Base-by-base conservation (phyloP, 352 stramenopile genomes). In the Phytopythium montanum region DNA sequence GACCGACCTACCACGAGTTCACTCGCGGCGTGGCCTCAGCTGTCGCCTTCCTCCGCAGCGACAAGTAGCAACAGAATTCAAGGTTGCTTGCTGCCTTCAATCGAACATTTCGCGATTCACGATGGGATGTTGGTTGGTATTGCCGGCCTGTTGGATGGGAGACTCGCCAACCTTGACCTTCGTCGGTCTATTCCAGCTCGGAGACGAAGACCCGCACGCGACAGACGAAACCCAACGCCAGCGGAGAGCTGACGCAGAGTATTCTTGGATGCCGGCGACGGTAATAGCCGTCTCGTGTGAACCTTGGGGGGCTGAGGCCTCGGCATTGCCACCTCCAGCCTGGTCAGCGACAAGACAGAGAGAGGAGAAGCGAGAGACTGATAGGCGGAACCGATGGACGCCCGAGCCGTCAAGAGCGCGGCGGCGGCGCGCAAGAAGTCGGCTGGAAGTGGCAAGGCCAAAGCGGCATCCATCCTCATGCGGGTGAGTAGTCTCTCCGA, bases 391-490 rank as follows among this genome's bases (percentile, higher is more conserved):
- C 5, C 52, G 46, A 75, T 70, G 61, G 63, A 68, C 38, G 70
- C 71, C 42, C 59, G 68, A 39, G 57, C 51, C 19, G 59, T 65
- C 57, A 65, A 56, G 48, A 52, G 60, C 38, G 51, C 55, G n/a
- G 52, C 44, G 26, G 46, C 39, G 54, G 54, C 54, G 50, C 46
- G 56, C 45, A 72, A 70, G 52, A 45, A 60, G 18, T 54, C 53
- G 49, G 41, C 56, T 2, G 57, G 56, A 36, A 56, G 28, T 18
- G 49, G 65, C 6, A 65, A 64, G n/a, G 57, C 61, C 49, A 82
- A 79, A 56, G 70, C 73, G 18, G 68, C 56, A 31, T 69, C 64
- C 54, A 79, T 82, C 19, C 63, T 79, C 52, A 62, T 70, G 29
- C 56, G 60, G 5, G 68, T 72, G 61, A 18, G 60, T 21, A 4